Evolutionary conservation across 106 monocot species (phyloP), one percentile per base, ranked within the genome.

Genomic region (Dendrobium huoshanense): DNA sequence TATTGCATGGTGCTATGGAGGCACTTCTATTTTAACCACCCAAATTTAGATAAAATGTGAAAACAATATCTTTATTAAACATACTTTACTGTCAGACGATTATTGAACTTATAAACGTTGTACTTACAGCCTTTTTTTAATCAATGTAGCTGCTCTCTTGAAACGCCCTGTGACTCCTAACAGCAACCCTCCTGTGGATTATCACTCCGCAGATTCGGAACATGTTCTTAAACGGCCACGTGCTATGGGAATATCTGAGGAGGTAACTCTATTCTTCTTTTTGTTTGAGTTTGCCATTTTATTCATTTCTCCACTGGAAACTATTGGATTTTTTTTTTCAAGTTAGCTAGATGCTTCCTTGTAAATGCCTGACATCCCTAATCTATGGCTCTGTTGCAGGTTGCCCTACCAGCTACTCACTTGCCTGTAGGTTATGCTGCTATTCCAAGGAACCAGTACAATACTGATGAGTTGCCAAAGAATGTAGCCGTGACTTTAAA

Each of bases 161-260:
- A 90, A 90, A 78, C 90, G 84, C 67, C 90, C 86, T 67, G 55
- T 82, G 76, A 86, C 90, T 75, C 89, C 86, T 33, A 77, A 72
- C 25, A 81, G 33, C 42, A 90, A 90, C 70, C 79, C 86, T 64
- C 79, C 81, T 64, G 74, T 88, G 13, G 90, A 90, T 81, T 90
- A 90, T 77, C 90, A 83, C 67, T 86, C 90, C 18, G 87, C 90
- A 43, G 88, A 90, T 88, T 88, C 88, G 58, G 92, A 92, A 61
- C 87, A 89, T 84, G 82, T 89, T 64, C 16, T 86, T 31, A 92
- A 92, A 78, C 77, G 89, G 45, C 9, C 80, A 83, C 88, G 89
- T 15, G 55, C 89, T 59, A 77, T 88, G 48, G 89, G 84, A 47
- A 80, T 85, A 61, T 84, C 92, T 70, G 89, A 88, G 29, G 92